Evolutionary conservation across 179 eudicot species (phyloP).

Genomic region (Spinacia oleracea): DNA sequence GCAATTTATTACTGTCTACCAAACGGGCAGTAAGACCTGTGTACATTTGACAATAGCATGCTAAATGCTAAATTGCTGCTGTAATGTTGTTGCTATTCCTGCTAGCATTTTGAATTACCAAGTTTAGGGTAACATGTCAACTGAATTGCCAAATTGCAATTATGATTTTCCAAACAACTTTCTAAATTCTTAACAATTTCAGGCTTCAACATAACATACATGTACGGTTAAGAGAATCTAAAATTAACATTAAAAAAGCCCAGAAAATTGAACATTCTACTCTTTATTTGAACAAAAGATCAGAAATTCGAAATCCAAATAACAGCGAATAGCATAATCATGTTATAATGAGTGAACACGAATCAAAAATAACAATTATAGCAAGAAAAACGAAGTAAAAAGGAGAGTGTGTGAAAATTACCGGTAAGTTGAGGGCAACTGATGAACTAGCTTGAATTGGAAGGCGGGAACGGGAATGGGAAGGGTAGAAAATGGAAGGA

Average conservation of each 20-base stretch:
- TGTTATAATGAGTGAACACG: not conserved
- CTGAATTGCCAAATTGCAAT: not conserved
- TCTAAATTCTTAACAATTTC: not conserved
- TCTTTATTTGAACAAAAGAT: not conserved
- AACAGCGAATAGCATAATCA: not conserved
- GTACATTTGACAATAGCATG: too few species aligned
- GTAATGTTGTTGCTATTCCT: not conserved
- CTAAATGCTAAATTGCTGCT: not conserved
- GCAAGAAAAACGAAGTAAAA: not conserved
- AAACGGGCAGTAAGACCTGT: too few species aligned
- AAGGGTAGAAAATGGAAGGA: slow-evolving; percentile 7
- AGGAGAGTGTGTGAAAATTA: slow-evolving; percentile 8
- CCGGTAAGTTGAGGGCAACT: slow-evolving; percentile 27
- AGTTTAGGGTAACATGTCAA: not conserved
- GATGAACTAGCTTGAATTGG: slow-evolving; percentile 33
- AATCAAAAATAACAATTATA: not conserved
- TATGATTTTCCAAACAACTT: not conserved
- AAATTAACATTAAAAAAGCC: not conserved
- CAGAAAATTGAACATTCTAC: not conserved
- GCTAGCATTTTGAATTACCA: not conserved
- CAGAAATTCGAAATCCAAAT: not conserved
- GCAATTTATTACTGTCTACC: too few species aligned
- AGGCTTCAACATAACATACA: not conserved
- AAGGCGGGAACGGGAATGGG: slow-evolving; percentile 12
- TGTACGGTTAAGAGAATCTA: not conserved